phyloP scores from a whole-genome alignment of 2,329 filamentous ascomycete genomes.

The Ascochyta fabae region DNA sequence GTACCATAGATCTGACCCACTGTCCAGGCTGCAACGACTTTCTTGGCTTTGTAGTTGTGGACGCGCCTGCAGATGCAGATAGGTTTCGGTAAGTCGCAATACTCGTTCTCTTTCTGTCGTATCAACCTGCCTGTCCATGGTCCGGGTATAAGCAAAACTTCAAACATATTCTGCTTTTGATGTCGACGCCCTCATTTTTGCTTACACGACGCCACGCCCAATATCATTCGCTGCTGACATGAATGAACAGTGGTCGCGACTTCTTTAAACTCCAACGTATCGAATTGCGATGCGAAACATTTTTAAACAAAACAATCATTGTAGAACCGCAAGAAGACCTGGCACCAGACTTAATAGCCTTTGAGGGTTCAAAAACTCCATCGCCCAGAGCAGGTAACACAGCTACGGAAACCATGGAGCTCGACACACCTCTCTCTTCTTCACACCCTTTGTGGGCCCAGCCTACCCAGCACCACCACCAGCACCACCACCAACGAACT shows the following conservation, averaged over 20 bases:
- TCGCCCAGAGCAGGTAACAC: constrained; percentile 20
- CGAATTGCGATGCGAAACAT: constrained; percentile 45
- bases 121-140: neutral
- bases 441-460: constrained; percentile 22
- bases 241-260: constrained; percentile 40
- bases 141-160: too few relatives aligned
- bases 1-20: constrained; percentile 13
- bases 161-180: neutral
- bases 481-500: constrained; percentile 20
- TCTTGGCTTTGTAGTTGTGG: constrained; percentile 40
- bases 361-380: constrained; percentile 26
- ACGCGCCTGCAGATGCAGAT: constrained; percentile 34
- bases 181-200: neutral
- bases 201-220: neutral
- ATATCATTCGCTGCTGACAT: neutral
- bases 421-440: constrained; percentile 27
- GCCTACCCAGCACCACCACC: constrained; percentile 24
- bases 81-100: constrained; percentile 43
- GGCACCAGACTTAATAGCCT: constrained; percentile 27
- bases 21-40: constrained; percentile 10
- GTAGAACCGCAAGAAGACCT: constrained; percentile 38
- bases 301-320: constrained; percentile 26
- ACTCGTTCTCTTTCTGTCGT: neutral
- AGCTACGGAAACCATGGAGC: constrained; percentile 35
- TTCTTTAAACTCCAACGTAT: constrained; percentile 51